These are phyloP conservation scores for Cicer cuneatum DNA, from an alignment of 306 rosid genomes.

Conservation along the genomic window DNA sequence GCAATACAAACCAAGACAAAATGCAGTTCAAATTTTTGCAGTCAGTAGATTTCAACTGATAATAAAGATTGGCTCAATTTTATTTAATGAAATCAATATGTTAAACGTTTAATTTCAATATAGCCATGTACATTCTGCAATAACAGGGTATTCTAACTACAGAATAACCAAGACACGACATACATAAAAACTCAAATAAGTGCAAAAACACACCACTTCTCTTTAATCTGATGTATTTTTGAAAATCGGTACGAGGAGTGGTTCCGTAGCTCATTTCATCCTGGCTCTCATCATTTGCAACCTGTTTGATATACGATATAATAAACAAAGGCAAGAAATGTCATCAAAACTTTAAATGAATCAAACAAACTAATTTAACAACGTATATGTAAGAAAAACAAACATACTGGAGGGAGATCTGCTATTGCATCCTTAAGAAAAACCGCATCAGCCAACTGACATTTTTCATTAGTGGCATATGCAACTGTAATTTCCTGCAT, in stretches of 20 bases:
- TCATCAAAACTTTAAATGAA: neutral
- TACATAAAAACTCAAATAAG: conserved; percentile 22
- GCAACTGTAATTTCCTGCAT: conserved; percentile 55
- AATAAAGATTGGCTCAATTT: too few relatives aligned
- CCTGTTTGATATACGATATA: conserved; percentile 18
- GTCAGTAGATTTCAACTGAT: too few relatives aligned
- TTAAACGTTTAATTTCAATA: too few relatives aligned
- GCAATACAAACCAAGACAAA: neutral
- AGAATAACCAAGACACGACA: neutral
- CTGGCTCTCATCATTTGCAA: conserved; percentile 42
- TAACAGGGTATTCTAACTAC: neutral
- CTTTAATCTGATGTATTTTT: conserved; percentile 49
- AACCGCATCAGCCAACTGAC: conserved; percentile 44
- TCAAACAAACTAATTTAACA: neutral
- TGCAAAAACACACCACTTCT: conserved; percentile 47
- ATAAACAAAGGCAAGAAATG: neutral
- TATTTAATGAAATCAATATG: too few relatives aligned
- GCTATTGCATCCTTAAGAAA: conserved; percentile 50
- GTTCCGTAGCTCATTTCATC: conserved; percentile 50
- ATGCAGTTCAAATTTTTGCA: neutral
- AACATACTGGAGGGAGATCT: conserved; percentile 56
- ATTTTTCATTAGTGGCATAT: conserved; percentile 31
- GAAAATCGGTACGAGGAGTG: conserved; percentile 51
- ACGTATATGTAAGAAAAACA: neutral
- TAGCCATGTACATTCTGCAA: neutral